phyloP scores from a whole-genome alignment of 768 basidiomycete species.

The Podaxis rugospora region DNA sequence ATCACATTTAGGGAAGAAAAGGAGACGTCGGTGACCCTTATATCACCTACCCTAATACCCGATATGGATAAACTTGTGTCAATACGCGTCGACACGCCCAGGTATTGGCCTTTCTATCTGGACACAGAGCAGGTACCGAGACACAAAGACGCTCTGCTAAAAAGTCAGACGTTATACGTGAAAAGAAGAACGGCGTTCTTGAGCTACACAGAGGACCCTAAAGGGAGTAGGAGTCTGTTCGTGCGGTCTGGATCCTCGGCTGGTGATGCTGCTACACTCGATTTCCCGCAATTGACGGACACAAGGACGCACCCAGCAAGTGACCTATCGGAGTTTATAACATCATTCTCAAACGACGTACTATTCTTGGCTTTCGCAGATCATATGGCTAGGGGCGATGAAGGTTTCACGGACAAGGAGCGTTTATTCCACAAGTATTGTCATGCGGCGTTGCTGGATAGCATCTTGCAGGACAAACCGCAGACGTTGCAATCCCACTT shows the following conservation, averaged over 20 bases:
- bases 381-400: constrained; percentile 57
- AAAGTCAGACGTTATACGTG: constrained; percentile 82
- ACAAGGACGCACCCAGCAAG: constrained; percentile 62
- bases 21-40: constrained; percentile 64
- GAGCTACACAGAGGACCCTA: constrained; percentile 90
- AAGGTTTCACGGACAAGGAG: constrained; percentile 55
- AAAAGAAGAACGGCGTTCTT: constrained; percentile 91
- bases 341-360: constrained; percentile 80
- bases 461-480: constrained; percentile 88
- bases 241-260: constrained; percentile 82
- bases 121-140: constrained; percentile 65
- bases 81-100: constrained; percentile 86
- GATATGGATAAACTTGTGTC: constrained; percentile 79
- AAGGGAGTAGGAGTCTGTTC: constrained; percentile 88
- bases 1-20: constrained; percentile 70
- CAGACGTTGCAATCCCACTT: constrained; percentile 73
- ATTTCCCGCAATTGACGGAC: constrained; percentile 74
- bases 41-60: constrained; percentile 90
- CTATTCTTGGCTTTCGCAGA: constrained; percentile 80
- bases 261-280: constrained; percentile 80
- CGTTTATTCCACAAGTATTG: constrained; percentile 66
- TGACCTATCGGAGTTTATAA: constrained; percentile 81
- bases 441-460: constrained; percentile 75
- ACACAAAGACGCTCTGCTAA: constrained; percentile 67
- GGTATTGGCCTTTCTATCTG: constrained; percentile 92